These are phyloP conservation scores for Pyricularia pennisetigena DNA, from an alignment of 2,329 filamentous ascomycete genomes.

Conservation along the genomic window DNA sequence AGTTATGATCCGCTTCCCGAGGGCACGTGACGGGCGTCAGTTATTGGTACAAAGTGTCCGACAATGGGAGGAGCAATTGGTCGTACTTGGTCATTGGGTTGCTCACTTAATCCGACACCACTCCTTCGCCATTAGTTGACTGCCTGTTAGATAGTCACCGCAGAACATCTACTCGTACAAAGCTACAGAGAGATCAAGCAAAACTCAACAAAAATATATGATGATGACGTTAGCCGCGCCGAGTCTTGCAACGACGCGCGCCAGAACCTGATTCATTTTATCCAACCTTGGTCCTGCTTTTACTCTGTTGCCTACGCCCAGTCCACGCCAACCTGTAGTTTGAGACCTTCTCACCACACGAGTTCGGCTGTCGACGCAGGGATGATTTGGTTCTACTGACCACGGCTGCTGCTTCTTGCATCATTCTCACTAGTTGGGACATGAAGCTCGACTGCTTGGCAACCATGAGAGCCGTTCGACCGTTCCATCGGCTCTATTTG, in stretches of 20 bases:
- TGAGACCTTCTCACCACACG: background rate
- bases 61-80: background rate
- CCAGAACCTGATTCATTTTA: background rate
- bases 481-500: slow-evolving; percentile 3
- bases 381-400: background rate
- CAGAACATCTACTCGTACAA: background rate
- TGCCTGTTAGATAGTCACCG: background rate
- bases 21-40: background rate
- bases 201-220: background rate
- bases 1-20: background rate
- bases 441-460: slow-evolving; percentile 1
- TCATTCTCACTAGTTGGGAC: background rate
- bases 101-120: no score
- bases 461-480: slow-evolving; percentile 2
- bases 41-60: background rate
- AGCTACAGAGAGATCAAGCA: background rate
- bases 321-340: background rate
- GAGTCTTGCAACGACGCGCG: background rate
- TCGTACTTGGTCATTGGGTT: no score
- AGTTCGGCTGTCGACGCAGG: background rate
- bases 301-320: background rate
- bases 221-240: background rate
- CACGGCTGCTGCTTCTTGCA: background rate
- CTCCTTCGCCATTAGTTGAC: background rate
- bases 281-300: background rate